Evolutionary conservation across 495 filamentous ascomycete species (phyloP), one percentile per base, ranked within the genome.

Genomic region (Aeminium ludgeri): DNA sequence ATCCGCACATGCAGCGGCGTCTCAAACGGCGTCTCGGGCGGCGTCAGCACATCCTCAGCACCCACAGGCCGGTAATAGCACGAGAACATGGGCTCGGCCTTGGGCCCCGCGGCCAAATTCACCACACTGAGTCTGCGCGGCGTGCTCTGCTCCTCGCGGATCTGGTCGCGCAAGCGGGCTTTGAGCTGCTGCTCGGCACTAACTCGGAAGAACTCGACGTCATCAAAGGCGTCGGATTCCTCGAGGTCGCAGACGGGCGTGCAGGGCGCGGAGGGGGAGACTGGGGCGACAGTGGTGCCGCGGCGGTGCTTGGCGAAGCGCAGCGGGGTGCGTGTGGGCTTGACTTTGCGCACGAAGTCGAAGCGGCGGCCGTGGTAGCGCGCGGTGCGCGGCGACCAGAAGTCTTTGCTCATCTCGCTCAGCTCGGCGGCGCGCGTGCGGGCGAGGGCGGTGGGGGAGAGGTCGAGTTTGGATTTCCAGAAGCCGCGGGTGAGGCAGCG

Each of bases 291-390:
- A 3, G 3, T 33, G 31, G 12, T 33, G 3, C 3, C 3, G 15
- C 44, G 30, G 2, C 44, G 38, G 20, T 47, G 44, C n/a, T 18
- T 47, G 1, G 44, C 44, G 27, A 47, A 47, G 1, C 44, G 44
- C 20, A 47, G 38, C 15, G 38, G 44, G 8, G 44, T 42, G 15
- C 41, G 44, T 3, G n/a, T 7, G 5, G 38, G 10, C 38, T 42
- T 47, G 31, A 42, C 38, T 27, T 47, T 47, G 11, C 44, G 38
- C n/a, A 47, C 44, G 19, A 47, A 47, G 38, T 47, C 39, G 34
- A 23, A 35, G 10, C 44, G 38, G n/a, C 44, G 44, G 25, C 8
- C 30, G 19, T 47, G 44, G 20, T 47, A 47, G 12, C 44, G 38
- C 6, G 18, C 11, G 7, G 38, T n/a, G 12, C 44, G 44, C 7